Percentiles rank a stretch among this genome's conserved stretches.
Conservation (phyloP, 2,329 filamentous ascomycete genomes). For the Monilinia aucupariae region DNA sequence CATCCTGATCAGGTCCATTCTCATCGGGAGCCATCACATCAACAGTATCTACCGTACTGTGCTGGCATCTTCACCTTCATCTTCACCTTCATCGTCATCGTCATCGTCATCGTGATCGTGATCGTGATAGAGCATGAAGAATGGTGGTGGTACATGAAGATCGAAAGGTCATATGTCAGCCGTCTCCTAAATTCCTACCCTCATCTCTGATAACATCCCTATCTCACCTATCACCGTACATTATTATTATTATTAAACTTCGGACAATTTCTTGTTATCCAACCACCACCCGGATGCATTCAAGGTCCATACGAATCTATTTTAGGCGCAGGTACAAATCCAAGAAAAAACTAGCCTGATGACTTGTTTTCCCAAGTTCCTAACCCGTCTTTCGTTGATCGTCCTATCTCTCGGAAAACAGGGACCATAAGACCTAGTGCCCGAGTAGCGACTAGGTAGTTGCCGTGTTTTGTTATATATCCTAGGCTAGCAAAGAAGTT, state of each 20-base stretch:
- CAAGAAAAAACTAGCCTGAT: neutral
- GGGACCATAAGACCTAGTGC: neutral
- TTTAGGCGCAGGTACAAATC: neutral
- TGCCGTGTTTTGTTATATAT: neutral
- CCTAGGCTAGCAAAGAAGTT: neutral
- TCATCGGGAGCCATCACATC: too few species aligned
- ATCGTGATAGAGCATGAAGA: too few species aligned
- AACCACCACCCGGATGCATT: neutral
- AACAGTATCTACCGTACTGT: too few species aligned
- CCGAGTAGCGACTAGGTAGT: conserved; percentile 9
- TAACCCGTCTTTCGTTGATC: conserved; percentile 1
- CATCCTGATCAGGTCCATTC: too few species aligned
- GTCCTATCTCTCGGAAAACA: neutral
- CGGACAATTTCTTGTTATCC: neutral
- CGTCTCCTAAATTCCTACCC: too few species aligned
- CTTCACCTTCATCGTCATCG: too few species aligned
- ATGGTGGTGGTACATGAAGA: too few species aligned
- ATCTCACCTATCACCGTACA: neutral
- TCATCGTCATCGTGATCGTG: too few species aligned
- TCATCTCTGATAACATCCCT: neutral
- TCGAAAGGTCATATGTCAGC: too few species aligned
- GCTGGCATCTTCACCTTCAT: too few species aligned
- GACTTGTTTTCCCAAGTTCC: too few species aligned
- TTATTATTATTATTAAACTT: neutral
- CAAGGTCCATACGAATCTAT: neutral